Evolutionary conservation across 116 monocot species (phyloP), one percentile per base, ranked within the genome.

Genomic region (Posidonia oceanica): DNA sequence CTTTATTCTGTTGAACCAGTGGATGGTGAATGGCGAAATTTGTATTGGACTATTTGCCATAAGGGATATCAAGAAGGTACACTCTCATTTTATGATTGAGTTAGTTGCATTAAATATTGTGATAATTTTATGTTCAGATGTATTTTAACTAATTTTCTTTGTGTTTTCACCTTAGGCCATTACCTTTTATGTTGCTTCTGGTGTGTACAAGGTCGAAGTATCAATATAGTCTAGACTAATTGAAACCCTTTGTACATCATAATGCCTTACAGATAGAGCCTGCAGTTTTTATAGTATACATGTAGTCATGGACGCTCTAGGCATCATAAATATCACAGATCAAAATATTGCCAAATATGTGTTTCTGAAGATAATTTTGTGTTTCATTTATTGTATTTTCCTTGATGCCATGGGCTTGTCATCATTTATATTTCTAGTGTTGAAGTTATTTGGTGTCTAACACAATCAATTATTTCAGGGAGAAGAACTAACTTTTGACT

Each of bases 11-110:
- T 81, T 64, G 59, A 69, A 74, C 52, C 86, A 98, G 98, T 98
- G 98, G 98, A 98, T 93, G 85, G 87, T 98, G 36, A 93, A 98
- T 83, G 98, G 98, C 73, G 98, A 98, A 85, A 89, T 98, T 71
- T 98, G 98, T 75, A 84, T 98, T 76, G 98, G 98, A 54, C 72
- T 98, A 40, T 98, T 98, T 84, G 90, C 98, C 0, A 64, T 90
- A 58, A 80, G 90, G 64, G 86, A 93, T 67, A 83, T 98, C n/a
- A 93, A 90, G 68, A 85, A 93, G 98, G 98, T 93, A 83, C 39
- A 6, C 61, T 59, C 16, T 14, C 13, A 54, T 14, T 18, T 16
- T 68, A 11, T 52, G 14, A 44, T 18, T 65, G 16, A 18, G n/a
- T 65, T 65, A 20, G 39, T 66, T 16, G 41, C 41, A 3, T 36